Base-by-base conservation (phyloP, 225 moss, liverwort and hornwort genomes). In the Pseudoscleropodium purum region DNA sequence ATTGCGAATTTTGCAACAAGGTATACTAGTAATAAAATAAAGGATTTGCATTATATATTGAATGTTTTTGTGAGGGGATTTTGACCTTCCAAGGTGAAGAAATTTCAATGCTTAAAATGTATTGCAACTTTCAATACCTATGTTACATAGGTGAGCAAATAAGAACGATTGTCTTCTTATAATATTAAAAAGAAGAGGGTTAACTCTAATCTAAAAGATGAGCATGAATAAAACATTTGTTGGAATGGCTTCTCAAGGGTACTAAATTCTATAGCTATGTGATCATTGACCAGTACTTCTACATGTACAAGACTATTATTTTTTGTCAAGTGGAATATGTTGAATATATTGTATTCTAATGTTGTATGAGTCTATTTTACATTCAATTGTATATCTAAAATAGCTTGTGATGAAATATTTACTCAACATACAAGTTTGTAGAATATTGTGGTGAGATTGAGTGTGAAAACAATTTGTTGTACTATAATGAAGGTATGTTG, bases 201-300 rank as follows among this genome's bases (percentile, higher is more conserved):
- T 8, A 76, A 21, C 11, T 52, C 8, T 3, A 13, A 21, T 77
- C 4, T 23, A 10, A 34, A 76, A 51, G 21, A 76, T 13, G 0
- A 0, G 0, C 4, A 77, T 77, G 14, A 23, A 36, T 36, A 9
- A 77, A 51, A 2, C 3, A 0, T 24, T 1, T 52, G 1, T 36
- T 36, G 5, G 3, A 3, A 54, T 54, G 52, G 5, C 9, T 36
- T 77, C 7, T 34, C 34, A 52, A 23, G 14, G 34, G 8, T 24
- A 9, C 14, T 24, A 82, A 23, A 33, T 2, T 63, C 11, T 31
- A 45, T 24, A 34, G 23, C 9, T 33, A 83, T 7, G 37, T 51
- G 2, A 11, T 49, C 49, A 83, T 77, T 1, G 2, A 2, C 7
- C 17, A 65, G 24, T 81, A n/a, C 5, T 18, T 26, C 17, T 47